phyloP scores from a whole-genome alignment of 148 eudicot species.

The Polygonum maritimum region DNA sequence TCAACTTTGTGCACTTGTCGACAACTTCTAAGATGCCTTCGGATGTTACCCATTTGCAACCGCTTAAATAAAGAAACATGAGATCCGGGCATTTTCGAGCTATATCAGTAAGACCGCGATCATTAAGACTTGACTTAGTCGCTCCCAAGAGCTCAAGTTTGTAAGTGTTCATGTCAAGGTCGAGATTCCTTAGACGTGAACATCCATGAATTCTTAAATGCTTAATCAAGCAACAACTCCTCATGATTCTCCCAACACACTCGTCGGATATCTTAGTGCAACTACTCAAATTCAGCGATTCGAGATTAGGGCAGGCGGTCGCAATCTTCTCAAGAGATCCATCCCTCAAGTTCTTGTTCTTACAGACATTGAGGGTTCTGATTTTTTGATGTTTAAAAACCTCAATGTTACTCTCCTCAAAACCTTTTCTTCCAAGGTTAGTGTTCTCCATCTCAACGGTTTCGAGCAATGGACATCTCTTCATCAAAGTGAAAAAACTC shows the following conservation, averaged over 20 bases:
- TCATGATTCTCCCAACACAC: constrained; percentile 37
- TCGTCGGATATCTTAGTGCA: constrained; percentile 30
- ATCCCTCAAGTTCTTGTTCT: constrained; percentile 25
- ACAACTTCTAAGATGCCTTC: neutral
- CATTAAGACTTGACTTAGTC: constrained; percentile 31
- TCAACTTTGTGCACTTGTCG: neutral
- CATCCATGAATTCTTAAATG: constrained; percentile 39
- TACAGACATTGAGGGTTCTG: constrained; percentile 25
- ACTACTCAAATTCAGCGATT: constrained; percentile 33
- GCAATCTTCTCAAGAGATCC: constrained; percentile 42
- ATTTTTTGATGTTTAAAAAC: constrained; percentile 17
- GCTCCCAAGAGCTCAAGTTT: constrained; percentile 37
- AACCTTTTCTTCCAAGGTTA: constrained; percentile 21
- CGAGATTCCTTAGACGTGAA: constrained; percentile 30
- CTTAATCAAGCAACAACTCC: constrained; percentile 26
- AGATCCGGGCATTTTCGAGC: neutral
- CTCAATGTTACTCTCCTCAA: constrained; percentile 11
- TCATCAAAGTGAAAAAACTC: constrained; percentile 30
- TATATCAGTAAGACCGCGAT: neutral
- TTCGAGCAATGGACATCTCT: constrained; percentile 34
- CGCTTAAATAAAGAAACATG: neutral
- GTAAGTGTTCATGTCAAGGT: constrained; percentile 28
- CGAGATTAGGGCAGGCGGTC: constrained; percentile 38
- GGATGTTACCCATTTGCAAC: neutral
- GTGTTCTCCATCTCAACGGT: constrained; percentile 39